These are phyloP conservation scores for Mycena leptocephala DNA, from an alignment of 768 basidiomycete species.

Conservation along the genomic window DNA sequence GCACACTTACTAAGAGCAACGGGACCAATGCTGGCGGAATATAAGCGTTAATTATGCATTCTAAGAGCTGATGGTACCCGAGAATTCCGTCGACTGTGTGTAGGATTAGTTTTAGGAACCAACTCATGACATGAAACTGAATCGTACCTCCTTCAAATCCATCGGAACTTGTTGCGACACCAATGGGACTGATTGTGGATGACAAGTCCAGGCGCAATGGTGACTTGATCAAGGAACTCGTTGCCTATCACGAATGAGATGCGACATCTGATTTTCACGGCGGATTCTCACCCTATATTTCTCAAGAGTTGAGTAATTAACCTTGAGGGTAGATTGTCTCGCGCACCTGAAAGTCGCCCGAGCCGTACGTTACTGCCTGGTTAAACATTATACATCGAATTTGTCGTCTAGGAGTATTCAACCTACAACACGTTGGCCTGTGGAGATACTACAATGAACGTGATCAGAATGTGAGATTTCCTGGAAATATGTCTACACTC, in stretches of 20 bases:
- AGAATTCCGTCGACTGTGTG: constrained; percentile 62
- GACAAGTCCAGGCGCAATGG: constrained; percentile 54
- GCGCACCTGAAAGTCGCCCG: constrained; percentile 43
- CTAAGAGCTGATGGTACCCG: no score
- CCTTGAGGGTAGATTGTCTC: no score
- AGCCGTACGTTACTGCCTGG: constrained; percentile 62
- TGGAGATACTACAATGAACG: background rate
- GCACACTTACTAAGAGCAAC: constrained; percentile 48
- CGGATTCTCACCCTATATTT: background rate
- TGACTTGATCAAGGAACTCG: constrained; percentile 58
- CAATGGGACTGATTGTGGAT: constrained; percentile 63
- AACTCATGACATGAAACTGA: background rate
- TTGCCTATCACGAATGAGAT: constrained; percentile 34
- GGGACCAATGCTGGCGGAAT: constrained; percentile 62
- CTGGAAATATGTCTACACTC: background rate
- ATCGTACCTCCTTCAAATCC: constrained; percentile 14
- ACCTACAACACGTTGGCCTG: constrained; percentile 7
- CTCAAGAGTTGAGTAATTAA: no score
- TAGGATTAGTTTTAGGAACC: background rate
- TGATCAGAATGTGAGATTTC: background rate
- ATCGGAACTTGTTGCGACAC: constrained; percentile 52
- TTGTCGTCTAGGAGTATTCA: background rate
- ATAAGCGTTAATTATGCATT: no score
- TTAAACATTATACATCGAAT: background rate
- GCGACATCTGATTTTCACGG: background rate